A percentile compares a stretch with the other conserved stretches of the same genome.
These are phyloP conservation scores for Oryza punctata DNA, from an alignment of 176 grass and related monocot genomes.

Conservation along the genomic window DNA sequence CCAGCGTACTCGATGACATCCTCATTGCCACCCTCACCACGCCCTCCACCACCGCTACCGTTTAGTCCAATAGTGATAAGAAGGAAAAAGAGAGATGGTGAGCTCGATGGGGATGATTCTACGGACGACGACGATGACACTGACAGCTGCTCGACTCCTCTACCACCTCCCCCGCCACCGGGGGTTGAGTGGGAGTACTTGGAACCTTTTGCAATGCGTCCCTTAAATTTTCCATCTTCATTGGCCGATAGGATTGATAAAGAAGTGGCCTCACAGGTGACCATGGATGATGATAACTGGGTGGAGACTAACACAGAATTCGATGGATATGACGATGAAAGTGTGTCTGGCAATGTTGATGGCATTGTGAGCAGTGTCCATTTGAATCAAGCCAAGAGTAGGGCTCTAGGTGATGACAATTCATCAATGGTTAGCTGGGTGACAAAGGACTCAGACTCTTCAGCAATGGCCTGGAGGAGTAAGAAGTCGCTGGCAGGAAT, in stretches of 20 bases:
- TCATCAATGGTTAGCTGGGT: constrained; percentile 59
- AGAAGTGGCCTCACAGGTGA: constrained; percentile 46
- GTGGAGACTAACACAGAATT: constrained; percentile 66
- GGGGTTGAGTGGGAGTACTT: constrained; percentile 63
- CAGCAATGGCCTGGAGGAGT: constrained; percentile 43
- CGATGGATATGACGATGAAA: constrained; percentile 59
- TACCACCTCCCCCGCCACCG: constrained; percentile 58
- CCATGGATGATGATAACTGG: constrained; percentile 67
- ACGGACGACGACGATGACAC: constrained; percentile 59
- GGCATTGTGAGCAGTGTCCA: constrained; percentile 31
- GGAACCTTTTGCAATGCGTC: constrained; percentile 57
- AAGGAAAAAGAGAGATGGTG: constrained; percentile 46
- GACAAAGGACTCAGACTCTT: constrained; percentile 70
- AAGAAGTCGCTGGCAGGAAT: constrained; percentile 68
- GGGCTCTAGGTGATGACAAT: constrained; percentile 56
- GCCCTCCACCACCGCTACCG: constrained; percentile 53
- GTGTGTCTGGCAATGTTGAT: constrained; percentile 26
- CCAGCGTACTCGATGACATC: constrained; percentile 49
- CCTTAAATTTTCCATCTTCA: constrained; percentile 49
- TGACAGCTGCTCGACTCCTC: constrained; percentile 74
- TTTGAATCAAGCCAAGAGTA: constrained; percentile 36
- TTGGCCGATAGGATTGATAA: constrained; percentile 45
- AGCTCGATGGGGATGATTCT: constrained; percentile 48
- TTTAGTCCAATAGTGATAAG: constrained; percentile 70
- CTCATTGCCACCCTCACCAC: constrained; percentile 59